Percentiles rank a stretch among this genome's conserved stretches.
Conservation (phyloP, 225 moss, liverwort and hornwort species). For the Polytrichum formosum region DNA sequence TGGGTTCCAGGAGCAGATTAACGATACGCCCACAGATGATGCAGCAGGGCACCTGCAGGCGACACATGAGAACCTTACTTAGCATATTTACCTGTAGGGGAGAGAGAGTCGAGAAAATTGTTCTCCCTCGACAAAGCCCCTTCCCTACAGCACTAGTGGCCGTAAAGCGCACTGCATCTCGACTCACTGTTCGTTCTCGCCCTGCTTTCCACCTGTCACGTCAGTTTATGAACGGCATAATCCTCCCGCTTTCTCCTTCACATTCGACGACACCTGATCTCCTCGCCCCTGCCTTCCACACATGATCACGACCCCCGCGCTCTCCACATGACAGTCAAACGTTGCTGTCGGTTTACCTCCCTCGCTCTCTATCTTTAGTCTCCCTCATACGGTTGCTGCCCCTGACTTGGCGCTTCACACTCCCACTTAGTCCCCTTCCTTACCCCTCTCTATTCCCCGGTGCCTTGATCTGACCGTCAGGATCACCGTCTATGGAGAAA, state of each 20-base stretch:
- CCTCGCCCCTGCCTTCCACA: slow-evolving; percentile 3
- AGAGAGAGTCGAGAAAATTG: neutral
- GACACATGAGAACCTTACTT: neutral
- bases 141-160: neutral
- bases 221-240: neutral
- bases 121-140: too few species aligned
- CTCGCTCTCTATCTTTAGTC: neutral
- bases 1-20: too few species aligned
- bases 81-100: neutral
- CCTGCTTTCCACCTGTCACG: neutral
- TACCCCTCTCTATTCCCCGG: neutral
- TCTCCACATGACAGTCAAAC: neutral
- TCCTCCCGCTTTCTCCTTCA: slow-evolving; percentile 3
- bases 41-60: neutral
- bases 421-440: neutral
- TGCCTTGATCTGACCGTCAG: neutral
- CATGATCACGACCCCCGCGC: neutral
- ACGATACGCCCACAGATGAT: neutral
- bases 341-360: neutral
- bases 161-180: neutral
- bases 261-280: neutral
- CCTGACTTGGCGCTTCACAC: slow-evolving; percentile 3
- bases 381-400: neutral
- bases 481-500: slow-evolving; percentile 1
- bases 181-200: neutral